Evolutionary conservation across 1,284 basidiomycete genomes (phyloP).

Genomic region (Entoloma clypeatum): DNA sequence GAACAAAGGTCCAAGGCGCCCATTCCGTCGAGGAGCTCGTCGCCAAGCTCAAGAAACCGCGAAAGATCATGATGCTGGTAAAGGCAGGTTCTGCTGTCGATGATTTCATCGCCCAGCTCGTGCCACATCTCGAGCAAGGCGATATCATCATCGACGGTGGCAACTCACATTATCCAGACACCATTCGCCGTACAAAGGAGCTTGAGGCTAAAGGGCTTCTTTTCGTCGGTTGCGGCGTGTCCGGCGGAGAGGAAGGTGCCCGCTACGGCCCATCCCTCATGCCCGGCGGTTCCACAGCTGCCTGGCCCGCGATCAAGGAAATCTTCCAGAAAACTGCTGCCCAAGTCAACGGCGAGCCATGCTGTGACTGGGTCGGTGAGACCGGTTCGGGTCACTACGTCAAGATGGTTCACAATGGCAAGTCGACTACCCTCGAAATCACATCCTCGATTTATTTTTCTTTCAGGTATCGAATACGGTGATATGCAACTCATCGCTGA

Average conservation of each 20-base stretch:
- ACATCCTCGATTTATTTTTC: constrained; percentile 8
- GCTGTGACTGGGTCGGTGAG: constrained; percentile 99
- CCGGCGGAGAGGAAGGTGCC: constrained; percentile 99
- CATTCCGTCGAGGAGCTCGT: constrained; percentile 89
- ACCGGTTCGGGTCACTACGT: constrained; percentile 93
- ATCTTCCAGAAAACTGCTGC: constrained; percentile 99
- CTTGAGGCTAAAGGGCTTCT: constrained; percentile 93
- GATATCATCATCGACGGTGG: constrained; percentile 99
- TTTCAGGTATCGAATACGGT: constrained; percentile 93
- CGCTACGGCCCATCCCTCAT: constrained; percentile 97
- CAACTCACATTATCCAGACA: constrained; percentile 99
- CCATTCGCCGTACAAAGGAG: constrained; percentile 91
- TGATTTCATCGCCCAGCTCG: constrained; percentile 70
- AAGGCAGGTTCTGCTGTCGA: constrained; percentile 83
- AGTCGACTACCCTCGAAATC: constrained; percentile 9
- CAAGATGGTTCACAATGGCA: constrained; percentile 98
- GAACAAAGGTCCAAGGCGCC: constrained; percentile 93
- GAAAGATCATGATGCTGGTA: constrained; percentile 96
- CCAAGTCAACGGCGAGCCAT: constrained; percentile 93
- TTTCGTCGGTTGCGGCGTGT: constrained; percentile 98
- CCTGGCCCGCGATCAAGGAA: constrained; percentile 96
- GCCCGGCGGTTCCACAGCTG: constrained; percentile 94
- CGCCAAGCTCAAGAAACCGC: constrained; percentile 76
- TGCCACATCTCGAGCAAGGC: constrained; percentile 68
- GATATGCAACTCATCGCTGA: constrained; percentile 99